Evolutionary conservation across 2,329 filamentous ascomycete genomes (phyloP).

Genomic region (Phoma sp.): DNA sequence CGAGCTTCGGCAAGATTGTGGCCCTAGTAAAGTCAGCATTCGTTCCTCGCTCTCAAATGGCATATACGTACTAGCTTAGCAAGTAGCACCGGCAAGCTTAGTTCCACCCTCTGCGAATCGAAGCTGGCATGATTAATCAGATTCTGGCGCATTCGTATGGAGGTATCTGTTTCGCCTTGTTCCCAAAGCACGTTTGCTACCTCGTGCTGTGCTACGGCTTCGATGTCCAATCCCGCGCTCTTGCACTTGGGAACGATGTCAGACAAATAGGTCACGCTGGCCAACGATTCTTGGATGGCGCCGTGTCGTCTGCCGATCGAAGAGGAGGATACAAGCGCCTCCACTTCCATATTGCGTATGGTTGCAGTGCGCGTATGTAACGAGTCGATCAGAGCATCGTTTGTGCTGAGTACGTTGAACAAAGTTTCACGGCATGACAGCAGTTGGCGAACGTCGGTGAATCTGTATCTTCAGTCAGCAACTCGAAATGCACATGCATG

Average conservation of each 20-base stretch:
- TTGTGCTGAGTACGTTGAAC: conserved; percentile 79
- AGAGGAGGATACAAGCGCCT: conserved; percentile 78
- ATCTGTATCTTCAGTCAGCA: conserved; percentile 55
- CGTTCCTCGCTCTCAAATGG: neutral
- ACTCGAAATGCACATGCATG: too few species aligned
- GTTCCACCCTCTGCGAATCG: conserved; percentile 39
- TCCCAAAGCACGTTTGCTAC: conserved; percentile 92
- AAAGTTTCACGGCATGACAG: conserved; percentile 84
- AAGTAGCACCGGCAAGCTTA: conserved; percentile 70
- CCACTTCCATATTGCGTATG: conserved; percentile 75
- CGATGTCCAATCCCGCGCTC: conserved; percentile 75
- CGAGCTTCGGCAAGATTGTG: conserved; percentile 89
- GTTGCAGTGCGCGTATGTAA: conserved; percentile 68
- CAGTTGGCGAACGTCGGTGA: conserved; percentile 79
- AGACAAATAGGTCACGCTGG: conserved; percentile 82
- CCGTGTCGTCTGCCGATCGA: conserved; percentile 79
- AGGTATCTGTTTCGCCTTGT: conserved; percentile 86
- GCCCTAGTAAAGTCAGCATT: conserved; percentile 58
- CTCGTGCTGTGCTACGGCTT: conserved; percentile 80
- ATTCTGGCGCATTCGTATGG: conserved; percentile 85
- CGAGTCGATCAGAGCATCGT: conserved; percentile 67
- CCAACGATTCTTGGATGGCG: conserved; percentile 84
- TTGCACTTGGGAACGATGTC: conserved; percentile 75
- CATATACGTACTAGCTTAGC: conserved; percentile 71
- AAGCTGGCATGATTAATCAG: conserved; percentile 55